Conservation (phyloP, 495 filamentous ascomycete genomes). For the Podospora appendiculata region DNA sequence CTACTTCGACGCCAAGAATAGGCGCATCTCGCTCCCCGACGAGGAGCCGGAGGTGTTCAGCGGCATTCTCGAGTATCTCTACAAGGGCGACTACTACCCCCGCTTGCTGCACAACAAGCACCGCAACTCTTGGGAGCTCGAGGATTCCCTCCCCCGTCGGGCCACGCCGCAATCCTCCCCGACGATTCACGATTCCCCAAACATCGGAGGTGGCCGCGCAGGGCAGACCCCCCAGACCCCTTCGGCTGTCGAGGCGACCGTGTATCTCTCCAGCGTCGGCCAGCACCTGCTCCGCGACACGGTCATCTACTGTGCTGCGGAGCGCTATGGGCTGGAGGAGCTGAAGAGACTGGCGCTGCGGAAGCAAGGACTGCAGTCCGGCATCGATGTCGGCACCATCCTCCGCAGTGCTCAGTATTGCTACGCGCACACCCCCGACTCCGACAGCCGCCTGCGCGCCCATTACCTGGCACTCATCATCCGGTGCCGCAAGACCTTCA, state of each 20-base stretch:
- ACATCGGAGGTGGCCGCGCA: slow-evolving; percentile 46
- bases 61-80: slow-evolving; percentile 84
- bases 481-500: slow-evolving; percentile 86
- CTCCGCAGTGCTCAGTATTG: slow-evolving; percentile 85
- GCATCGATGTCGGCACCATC: slow-evolving; percentile 80
- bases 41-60: slow-evolving; percentile 88
- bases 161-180: slow-evolving; percentile 24
- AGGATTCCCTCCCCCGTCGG: slow-evolving; percentile 43
- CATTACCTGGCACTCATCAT: slow-evolving; percentile 94
- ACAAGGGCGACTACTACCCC: slow-evolving; percentile 91
- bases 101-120: slow-evolving; percentile 63
- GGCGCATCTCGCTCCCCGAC: slow-evolving; percentile 69
- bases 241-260: slow-evolving; percentile 62
- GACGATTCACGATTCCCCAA: slow-evolving; percentile 28
- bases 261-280: slow-evolving; percentile 57
- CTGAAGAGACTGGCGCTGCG: slow-evolving; percentile 81
- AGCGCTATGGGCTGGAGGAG: slow-evolving; percentile 76
- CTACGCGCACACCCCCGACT: slow-evolving; percentile 88
- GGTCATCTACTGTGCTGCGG: slow-evolving; percentile 83
- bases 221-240: slow-evolving; percentile 23
- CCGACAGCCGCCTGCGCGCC: slow-evolving; percentile 81
- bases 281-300: slow-evolving; percentile 79
- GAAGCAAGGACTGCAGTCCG: slow-evolving; percentile 84
- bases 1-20: slow-evolving; percentile 53
- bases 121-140: slow-evolving; percentile 63